Evolutionary conservation across 2,329 filamentous ascomycete species (phyloP).

Genomic region (Aspergillus sp.): DNA sequence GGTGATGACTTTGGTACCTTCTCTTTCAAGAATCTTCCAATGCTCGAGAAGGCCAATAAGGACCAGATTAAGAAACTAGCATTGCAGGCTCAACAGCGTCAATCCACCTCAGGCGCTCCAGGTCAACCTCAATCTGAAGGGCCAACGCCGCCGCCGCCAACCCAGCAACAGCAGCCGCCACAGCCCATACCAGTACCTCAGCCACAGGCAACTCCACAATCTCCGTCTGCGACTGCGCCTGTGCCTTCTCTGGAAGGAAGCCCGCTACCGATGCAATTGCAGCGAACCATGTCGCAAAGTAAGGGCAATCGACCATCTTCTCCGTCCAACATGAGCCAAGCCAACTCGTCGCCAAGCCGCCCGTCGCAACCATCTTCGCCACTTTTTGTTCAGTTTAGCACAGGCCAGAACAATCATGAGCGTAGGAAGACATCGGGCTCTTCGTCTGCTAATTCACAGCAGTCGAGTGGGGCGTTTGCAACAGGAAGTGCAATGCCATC

Average conservation of each 20-base stretch:
- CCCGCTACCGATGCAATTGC: conserved; percentile 71
- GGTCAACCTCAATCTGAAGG: conserved; percentile 13
- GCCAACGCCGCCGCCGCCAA: conserved; percentile 1
- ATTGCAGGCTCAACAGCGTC: conserved; percentile 60
- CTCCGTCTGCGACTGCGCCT: conserved; percentile 45
- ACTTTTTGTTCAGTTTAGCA: conserved; percentile 91
- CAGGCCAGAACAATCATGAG: conserved; percentile 66
- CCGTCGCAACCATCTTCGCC: conserved; percentile 80
- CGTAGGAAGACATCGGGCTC: conserved; percentile 89
- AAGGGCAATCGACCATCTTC: conserved; percentile 77
- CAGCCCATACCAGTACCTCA: conserved; percentile 5
- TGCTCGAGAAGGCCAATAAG: conserved; percentile 96
- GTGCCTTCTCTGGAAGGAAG: conserved; percentile 73
- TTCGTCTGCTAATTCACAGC: conserved; percentile 74
- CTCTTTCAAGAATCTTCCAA: conserved; percentile 92
- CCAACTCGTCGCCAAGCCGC: conserved; percentile 80
- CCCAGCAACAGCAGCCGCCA: conserved; percentile 1
- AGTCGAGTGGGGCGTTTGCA: conserved; percentile 63
- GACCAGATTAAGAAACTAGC: conserved; percentile 97
- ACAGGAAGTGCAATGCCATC: conserved; percentile 56
- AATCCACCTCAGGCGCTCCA: conserved; percentile 21
- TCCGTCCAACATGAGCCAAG: conserved; percentile 70
- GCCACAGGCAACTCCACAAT: conserved; percentile 12
- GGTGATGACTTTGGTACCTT: conserved; percentile 95
- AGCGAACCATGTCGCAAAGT: conserved; percentile 74